phyloP scores from a whole-genome alignment of 2,329 filamentous ascomycete genomes.

The Helotiales sp. region DNA sequence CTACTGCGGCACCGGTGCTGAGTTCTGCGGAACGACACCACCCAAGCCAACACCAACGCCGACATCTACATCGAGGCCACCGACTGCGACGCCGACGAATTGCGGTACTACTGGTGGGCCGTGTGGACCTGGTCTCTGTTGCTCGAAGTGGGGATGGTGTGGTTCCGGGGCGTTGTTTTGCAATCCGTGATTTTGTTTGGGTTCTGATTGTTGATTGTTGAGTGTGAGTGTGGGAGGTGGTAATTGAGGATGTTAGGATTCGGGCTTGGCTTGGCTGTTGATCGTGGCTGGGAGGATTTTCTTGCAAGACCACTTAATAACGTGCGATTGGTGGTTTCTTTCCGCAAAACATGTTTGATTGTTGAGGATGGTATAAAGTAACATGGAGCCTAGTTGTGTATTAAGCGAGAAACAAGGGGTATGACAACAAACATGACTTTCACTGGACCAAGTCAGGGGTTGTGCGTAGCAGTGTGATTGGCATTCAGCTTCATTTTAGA shows the following conservation, averaged over 20 bases:
- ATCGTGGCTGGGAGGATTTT: not conserved
- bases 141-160: conserved; percentile 19
- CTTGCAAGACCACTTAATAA: not conserved
- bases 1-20: conserved; percentile 23
- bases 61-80: not conserved
- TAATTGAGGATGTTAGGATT: not conserved
- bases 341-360: not conserved
- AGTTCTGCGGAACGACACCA: conserved; percentile 11
- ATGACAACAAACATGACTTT: too few species aligned
- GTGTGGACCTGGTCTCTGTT: conserved; percentile 12
- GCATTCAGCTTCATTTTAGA: not conserved
- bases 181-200: not conserved
- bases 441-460: too few species aligned
- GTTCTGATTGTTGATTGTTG: not conserved
- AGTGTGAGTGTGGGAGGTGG: not conserved
- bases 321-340: not conserved
- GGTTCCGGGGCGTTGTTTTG: conserved; percentile 7
- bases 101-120: conserved; percentile 16
- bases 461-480: not conserved
- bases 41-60: not conserved
- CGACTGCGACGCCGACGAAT: conserved; percentile 3
- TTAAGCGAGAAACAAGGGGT: not conserved
- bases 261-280: too few species aligned
- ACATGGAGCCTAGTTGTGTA: too few species aligned
- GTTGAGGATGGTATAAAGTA: too few species aligned